phyloP scores from a whole-genome alignment of 768 basidiomycete species.

The Royoungia palumana region DNA sequence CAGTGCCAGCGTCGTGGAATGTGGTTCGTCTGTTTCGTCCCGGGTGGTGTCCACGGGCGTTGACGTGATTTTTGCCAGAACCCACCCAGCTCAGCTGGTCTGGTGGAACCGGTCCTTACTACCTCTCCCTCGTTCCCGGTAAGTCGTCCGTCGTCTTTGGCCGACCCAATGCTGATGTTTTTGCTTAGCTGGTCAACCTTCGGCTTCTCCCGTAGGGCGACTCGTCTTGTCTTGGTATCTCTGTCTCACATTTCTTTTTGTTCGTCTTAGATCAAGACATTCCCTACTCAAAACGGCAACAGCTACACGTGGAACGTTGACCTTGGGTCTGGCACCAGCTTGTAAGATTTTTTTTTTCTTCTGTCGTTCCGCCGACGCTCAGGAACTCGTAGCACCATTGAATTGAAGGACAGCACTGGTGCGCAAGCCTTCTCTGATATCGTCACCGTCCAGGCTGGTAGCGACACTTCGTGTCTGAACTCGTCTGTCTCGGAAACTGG shows the following conservation, averaged over 20 bases:
- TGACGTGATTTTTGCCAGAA: slow-evolving; percentile 38
- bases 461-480: slow-evolving; percentile 32
- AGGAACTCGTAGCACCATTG: slow-evolving; percentile 42
- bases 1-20: slow-evolving; percentile 43
- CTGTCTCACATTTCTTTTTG: slow-evolving; percentile 1
- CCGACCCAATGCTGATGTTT: too few relatives aligned
- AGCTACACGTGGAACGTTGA: slow-evolving; percentile 55
- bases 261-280: slow-evolving; percentile 49
- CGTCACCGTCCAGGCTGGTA: slow-evolving; percentile 40
- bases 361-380: background rate
- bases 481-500: slow-evolving; percentile 13
- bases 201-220: slow-evolving; percentile 46
- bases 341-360: slow-evolving; percentile 35
- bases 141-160: slow-evolving; percentile 6
- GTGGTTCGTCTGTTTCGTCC: slow-evolving; percentile 39
- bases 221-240: background rate
- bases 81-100: slow-evolving; percentile 55
- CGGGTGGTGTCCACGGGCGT: background rate
- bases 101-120: slow-evolving; percentile 55
- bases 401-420: slow-evolving; percentile 59
- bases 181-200: slow-evolving; percentile 48
- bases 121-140: slow-evolving; percentile 61
- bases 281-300: slow-evolving; percentile 43
- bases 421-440: slow-evolving; percentile 48
- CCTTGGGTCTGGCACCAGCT: slow-evolving; percentile 38